These are phyloP conservation scores for Acacia crassicarpa DNA, from an alignment of 306 rosid species.

Conservation along the genomic window DNA sequence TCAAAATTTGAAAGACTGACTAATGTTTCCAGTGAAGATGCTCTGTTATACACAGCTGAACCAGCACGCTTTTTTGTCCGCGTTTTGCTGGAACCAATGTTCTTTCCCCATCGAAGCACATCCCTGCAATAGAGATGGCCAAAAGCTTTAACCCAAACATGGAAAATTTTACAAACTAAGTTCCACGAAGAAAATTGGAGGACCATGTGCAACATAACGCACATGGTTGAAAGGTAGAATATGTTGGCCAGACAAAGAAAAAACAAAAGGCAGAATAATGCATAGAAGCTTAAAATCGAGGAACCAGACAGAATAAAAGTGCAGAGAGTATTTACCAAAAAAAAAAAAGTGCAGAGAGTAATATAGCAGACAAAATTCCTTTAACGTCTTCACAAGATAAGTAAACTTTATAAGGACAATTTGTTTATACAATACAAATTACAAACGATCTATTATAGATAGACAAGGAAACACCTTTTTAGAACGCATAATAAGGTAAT, in stretches of 20 bases:
- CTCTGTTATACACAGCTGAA: slow-evolving; percentile 80
- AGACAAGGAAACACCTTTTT: not conserved
- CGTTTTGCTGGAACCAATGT: slow-evolving; percentile 57
- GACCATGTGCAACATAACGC: not conserved
- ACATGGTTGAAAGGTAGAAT: not conserved
- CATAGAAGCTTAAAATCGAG: not conserved
- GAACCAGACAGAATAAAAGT: not conserved
- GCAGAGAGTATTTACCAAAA: no score
- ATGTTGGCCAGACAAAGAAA: not conserved
- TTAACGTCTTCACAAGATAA: not conserved
- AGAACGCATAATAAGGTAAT: not conserved
- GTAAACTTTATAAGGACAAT: not conserved
- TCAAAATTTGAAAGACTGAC: slow-evolving; percentile 48
- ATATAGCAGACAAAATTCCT: not conserved
- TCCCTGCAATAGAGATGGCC: slow-evolving; percentile 54
- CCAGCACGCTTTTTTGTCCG: slow-evolving; percentile 91
- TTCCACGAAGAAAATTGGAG: not conserved
- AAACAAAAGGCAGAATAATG: not conserved
- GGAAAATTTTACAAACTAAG: slow-evolving; percentile 4
- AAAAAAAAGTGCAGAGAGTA: not conserved
- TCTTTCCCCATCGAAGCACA: slow-evolving; percentile 96
- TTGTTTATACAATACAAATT: not conserved
- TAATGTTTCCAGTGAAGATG: slow-evolving; percentile 89
- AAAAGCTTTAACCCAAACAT: slow-evolving; percentile 19
- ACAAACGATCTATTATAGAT: not conserved